Percentiles rank a stretch among this genome's conserved stretches.
These are phyloP conservation scores for Lotmaria passim DNA, from an alignment of 208 protist species.

Conservation along the genomic window DNA sequence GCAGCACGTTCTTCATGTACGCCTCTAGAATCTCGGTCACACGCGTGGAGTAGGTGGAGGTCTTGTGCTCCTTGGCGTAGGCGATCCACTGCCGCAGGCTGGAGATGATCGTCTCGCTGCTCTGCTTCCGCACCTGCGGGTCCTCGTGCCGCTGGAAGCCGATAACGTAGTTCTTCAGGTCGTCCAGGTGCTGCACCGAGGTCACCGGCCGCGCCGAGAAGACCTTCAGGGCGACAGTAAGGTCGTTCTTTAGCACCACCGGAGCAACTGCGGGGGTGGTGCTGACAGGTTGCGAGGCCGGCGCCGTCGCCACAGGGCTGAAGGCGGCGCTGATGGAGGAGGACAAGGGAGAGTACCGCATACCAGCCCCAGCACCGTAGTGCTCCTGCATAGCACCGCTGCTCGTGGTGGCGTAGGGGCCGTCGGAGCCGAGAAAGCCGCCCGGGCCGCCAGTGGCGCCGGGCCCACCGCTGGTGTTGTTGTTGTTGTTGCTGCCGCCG, in stretches of 20 bases:
- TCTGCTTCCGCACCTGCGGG: constrained; percentile 71
- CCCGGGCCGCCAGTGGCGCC: constrained; percentile 1
- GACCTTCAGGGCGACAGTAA: constrained; percentile 77
- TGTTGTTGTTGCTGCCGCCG: background rate
- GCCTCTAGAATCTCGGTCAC: constrained; percentile 87
- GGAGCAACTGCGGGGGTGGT: background rate
- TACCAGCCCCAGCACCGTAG: constrained; percentile 12
- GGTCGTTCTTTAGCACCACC: constrained; percentile 39
- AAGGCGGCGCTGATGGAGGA: constrained; percentile 26
- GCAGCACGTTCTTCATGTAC: constrained; percentile 82
- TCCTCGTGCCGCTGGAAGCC: constrained; percentile 80
- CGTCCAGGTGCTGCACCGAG: constrained; percentile 81
- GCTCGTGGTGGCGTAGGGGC: constrained; percentile 17
- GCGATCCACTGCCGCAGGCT: constrained; percentile 70
- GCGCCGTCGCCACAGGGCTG: constrained; percentile 12
- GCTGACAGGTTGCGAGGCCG: constrained; percentile 2
- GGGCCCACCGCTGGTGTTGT: too few relatives aligned
- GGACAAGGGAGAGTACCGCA: constrained; percentile 30
- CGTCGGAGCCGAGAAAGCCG: constrained; percentile 22
- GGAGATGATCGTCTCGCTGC: constrained; percentile 73
- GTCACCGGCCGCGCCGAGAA: constrained; percentile 75
- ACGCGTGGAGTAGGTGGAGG: constrained; percentile 80
- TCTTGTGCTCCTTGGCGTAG: constrained; percentile 82
- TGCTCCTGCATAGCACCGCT: constrained; percentile 19
- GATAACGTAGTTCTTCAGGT: constrained; percentile 69